Evolutionary conservation across 495 filamentous ascomycete genomes (phyloP).

Genomic region (Xylaria nigripes): DNA sequence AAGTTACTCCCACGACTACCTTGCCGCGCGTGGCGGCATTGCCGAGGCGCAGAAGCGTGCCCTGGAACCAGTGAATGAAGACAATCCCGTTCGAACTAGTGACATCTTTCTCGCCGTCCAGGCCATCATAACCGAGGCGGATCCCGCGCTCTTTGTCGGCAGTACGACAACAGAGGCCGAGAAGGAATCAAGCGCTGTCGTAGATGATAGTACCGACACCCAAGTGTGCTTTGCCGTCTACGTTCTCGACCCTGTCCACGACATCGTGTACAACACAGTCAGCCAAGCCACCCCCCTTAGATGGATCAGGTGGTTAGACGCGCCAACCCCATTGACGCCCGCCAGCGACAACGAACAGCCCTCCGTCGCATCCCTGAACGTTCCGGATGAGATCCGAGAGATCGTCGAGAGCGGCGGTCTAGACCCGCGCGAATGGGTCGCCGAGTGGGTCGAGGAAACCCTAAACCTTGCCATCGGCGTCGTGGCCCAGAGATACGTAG

Average conservation of each 20-base stretch:
- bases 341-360: constrained; percentile 34
- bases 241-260: constrained; percentile 86
- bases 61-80: constrained; percentile 63
- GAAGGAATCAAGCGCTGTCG: constrained; percentile 44
- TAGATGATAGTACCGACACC: constrained; percentile 42
- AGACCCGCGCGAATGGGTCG: constrained; percentile 92
- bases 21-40: constrained; percentile 65
- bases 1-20: constrained; percentile 77
- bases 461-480: constrained; percentile 72
- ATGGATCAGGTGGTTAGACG: constrained; percentile 92
- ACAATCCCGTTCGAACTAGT: constrained; percentile 81
- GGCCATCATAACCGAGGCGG: constrained; percentile 58
- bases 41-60: constrained; percentile 70
- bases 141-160: constrained; percentile 58
- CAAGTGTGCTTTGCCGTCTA: constrained; percentile 81
- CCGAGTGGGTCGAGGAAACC: constrained; percentile 92
- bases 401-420: constrained; percentile 85
- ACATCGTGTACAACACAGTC: constrained; percentile 75
- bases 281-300: constrained; percentile 76
- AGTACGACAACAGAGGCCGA: constrained; percentile 37
- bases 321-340: constrained; percentile 48
- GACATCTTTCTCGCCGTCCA: constrained; percentile 95
- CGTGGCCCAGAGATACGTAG: constrained; percentile 94
- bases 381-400: constrained; percentile 79
- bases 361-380: constrained; percentile 21